A percentile compares a stretch with the other conserved stretches of the same genome.
Conservation (phyloP, 768 basidiomycete species). For the Mycena amicta region DNA sequence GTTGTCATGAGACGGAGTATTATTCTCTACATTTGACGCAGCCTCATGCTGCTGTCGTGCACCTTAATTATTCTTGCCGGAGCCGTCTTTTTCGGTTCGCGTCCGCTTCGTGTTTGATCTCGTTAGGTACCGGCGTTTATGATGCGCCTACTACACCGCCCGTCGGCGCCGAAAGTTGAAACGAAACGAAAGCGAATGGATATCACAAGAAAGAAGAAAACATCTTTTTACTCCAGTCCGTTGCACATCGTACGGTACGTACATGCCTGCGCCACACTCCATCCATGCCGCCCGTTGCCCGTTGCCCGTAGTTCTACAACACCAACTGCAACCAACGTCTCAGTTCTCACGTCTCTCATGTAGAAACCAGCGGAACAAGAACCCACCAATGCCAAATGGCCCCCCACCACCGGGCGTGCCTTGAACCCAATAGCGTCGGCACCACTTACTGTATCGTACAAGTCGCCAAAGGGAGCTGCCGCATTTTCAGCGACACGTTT, state of each 20-base stretch:
- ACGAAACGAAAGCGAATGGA: slow-evolving; percentile 1
- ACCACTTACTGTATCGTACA: slow-evolving; percentile 43
- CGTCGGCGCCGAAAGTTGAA: neutral
- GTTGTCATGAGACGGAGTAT: slow-evolving; percentile 12
- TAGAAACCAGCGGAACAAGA: neutral
- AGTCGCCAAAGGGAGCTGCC: slow-evolving; percentile 38
- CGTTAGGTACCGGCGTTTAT: neutral
- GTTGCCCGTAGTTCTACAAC: too few relatives aligned
- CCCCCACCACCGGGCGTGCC: slow-evolving; percentile 48
- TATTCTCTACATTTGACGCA: slow-evolving; percentile 17
- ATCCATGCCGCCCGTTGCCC: too few relatives aligned
- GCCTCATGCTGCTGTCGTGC: slow-evolving; percentile 11
- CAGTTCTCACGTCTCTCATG: neutral
- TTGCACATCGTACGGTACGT: too few relatives aligned
- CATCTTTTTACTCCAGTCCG: neutral
- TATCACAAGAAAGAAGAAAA: neutral
- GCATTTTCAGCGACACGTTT: slow-evolving; percentile 24
- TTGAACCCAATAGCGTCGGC: slow-evolving; percentile 37
- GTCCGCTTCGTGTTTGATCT: neutral
- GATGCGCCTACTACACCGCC: neutral
- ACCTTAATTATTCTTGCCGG: neutral
- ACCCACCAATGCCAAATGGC: slow-evolving; percentile 28
- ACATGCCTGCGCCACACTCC: too few relatives aligned
- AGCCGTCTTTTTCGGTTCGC: slow-evolving; percentile 16
- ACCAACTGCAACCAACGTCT: neutral